A percentile compares a stretch with the other conserved stretches of the same genome.
phyloP scores from a whole-genome alignment of 176 grass and related monocot species.

The Oryza nivara region DNA sequence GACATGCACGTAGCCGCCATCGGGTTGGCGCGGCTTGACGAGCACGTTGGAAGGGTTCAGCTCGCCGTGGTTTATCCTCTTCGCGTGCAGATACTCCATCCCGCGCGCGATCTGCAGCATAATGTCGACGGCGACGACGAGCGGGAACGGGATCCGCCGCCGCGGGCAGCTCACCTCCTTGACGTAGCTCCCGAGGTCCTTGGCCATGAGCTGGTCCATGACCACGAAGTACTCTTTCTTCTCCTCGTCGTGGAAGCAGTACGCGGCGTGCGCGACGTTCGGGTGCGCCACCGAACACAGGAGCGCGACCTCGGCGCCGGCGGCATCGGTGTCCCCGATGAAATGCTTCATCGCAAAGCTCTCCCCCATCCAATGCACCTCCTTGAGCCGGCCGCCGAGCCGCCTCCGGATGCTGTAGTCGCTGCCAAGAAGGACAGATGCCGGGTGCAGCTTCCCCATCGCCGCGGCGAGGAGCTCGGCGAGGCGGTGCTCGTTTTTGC shows the following conservation, averaged over 20 bases:
- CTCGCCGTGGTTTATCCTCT: conserved; percentile 73
- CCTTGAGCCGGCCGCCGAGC: conserved; percentile 68
- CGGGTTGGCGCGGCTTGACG: conserved; percentile 59
- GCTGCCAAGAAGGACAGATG: conserved; percentile 50
- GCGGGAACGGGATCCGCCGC: conserved; percentile 62
- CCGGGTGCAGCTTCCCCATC: conserved; percentile 57
- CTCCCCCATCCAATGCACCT: conserved; percentile 92
- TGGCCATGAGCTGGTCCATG: conserved; percentile 77
- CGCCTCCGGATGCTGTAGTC: conserved; percentile 79
- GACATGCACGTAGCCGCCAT: conserved; percentile 70
- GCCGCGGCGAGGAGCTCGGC: conserved; percentile 67
- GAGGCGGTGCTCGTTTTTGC: conserved; percentile 62
- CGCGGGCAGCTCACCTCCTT: conserved; percentile 65
- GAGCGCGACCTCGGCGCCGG: conserved; percentile 56
- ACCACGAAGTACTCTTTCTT: conserved; percentile 77
- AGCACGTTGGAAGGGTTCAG: conserved; percentile 79
- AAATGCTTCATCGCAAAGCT: conserved; percentile 78
- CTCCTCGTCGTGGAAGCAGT: conserved; percentile 85
- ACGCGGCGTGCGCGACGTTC: conserved; percentile 59
- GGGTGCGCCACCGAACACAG: conserved; percentile 78
- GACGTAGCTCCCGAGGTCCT: conserved; percentile 67
- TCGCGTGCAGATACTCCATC: conserved; percentile 87
- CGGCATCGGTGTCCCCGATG: conserved; percentile 57
- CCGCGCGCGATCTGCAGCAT: conserved; percentile 91
- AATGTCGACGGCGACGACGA: conserved; percentile 71